Evolutionary conservation across 495 filamentous ascomycete species (phyloP), one percentile per base, ranked within the genome.

Genomic region (Penicillium diatomitis): DNA sequence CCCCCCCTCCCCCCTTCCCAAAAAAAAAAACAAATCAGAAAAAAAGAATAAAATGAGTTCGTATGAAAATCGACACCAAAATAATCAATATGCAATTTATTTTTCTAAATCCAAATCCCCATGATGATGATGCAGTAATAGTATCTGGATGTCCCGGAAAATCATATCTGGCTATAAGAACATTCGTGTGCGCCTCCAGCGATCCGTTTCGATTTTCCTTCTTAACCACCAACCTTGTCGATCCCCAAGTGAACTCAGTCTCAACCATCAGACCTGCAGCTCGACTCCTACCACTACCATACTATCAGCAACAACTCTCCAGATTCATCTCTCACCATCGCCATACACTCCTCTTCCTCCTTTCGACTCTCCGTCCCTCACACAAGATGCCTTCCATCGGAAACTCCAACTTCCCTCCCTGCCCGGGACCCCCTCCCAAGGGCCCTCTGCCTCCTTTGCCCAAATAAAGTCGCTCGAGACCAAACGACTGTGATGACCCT

Each of bases 381-480:
- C 48, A 34, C 30, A 79, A 64, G 55, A 83, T 85, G 82, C 81
- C 82, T 76, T 75, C 74, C 60, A 76, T 86, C 69, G 80, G 83
- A 45, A 76, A 81, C 54, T 63, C 67, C 61, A 64, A 68, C 49
- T 82, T 89, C 54, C 87, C 87, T 75, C 87, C 87, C 56, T 89
- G 85, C 79, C 87, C 87, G 4, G 87, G 87, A 59, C 87, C 87
- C 53, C 87, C 87, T 61, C 87, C 87, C 35, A 87, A 82, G 70
- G 79, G 87, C 50, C 87, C 87, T 70, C 83, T 91, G 12, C 87
- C 87, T 63, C 86, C 86, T 63, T 78, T 88, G 35, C 86, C 86
- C 60, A 86, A 86, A 74, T 80, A 84, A 66, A 75, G 63, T 44
- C 41, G 44, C 50, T 48, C 55, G 20, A 71, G 71, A 50, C 51